These are phyloP conservation scores for Calcarisporium arbuscula DNA, from an alignment of 2,329 filamentous ascomycete species.

Conservation along the genomic window DNA sequence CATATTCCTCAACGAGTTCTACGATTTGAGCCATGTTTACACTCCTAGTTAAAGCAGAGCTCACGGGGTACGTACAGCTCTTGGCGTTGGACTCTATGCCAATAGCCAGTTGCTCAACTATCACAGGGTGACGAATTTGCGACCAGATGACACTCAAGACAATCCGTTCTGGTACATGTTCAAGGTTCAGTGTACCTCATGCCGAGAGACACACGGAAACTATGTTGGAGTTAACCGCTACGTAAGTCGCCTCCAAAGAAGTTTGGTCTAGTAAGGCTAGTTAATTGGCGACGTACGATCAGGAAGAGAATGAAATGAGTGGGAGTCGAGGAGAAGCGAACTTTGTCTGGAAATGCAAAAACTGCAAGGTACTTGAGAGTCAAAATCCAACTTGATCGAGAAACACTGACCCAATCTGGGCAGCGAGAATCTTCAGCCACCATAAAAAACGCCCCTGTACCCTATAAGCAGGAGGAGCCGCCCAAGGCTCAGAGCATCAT, in stretches of 20 bases:
- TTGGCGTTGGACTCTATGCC: not conserved
- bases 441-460: constrained; percentile 65
- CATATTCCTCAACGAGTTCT: not conserved
- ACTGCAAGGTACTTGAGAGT: constrained; percentile 81
- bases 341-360: constrained; percentile 99
- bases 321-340: constrained; percentile 94
- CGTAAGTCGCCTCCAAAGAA: constrained; percentile 45
- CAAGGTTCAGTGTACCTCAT: constrained; percentile 97
- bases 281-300: constrained; percentile 8
- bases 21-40: constrained; percentile 51
- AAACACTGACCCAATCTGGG: not conserved
- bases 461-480: constrained; percentile 67
- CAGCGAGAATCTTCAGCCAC: constrained; percentile 81
- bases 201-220: constrained; percentile 84
- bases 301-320: constrained; percentile 88
- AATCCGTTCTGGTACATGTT: constrained; percentile 95
- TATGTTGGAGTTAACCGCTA: constrained; percentile 82
- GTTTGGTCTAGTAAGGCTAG: constrained; percentile 1
- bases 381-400: too few species aligned
- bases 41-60: constrained; percentile 60
- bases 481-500: constrained; percentile 73
- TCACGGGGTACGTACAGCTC: constrained; percentile 51
- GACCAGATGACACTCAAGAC: constrained; percentile 73
- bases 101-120: constrained; percentile 1
- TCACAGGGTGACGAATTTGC: constrained; percentile 78